These are phyloP conservation scores for Amoebophrya sp. DNA, from an alignment of 169 alveolate species.

Conservation along the genomic window DNA sequence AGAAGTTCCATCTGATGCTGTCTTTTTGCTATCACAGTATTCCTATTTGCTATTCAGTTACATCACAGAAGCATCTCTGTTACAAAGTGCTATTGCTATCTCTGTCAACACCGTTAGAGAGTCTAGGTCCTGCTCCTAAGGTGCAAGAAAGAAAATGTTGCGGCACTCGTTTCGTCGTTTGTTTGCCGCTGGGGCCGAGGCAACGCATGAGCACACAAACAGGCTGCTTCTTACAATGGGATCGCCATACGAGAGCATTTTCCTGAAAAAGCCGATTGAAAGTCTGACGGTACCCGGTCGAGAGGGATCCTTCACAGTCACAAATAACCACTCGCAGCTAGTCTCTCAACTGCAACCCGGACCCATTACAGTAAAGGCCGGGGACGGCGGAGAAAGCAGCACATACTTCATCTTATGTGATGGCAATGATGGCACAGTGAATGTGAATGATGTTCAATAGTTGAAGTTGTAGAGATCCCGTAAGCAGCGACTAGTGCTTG, in stretches of 20 bases:
- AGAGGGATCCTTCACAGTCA: conserved; percentile 52
- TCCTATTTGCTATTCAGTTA: too few species aligned
- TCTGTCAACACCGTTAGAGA: too few species aligned
- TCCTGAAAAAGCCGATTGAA: conserved; percentile 48
- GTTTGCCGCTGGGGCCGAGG: conserved; percentile 31
- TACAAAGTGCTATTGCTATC: too few species aligned
- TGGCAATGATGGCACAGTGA: too few species aligned
- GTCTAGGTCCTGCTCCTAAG: too few species aligned
- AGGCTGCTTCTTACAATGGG: conserved; percentile 53
- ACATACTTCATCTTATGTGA: conserved; percentile 22
- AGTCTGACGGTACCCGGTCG: conserved; percentile 54
- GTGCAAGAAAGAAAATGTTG: too few species aligned
- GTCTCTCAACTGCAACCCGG: conserved; percentile 53
- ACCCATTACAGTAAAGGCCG: conserved; percentile 44
- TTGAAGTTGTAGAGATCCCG: too few species aligned
- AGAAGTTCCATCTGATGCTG: too few species aligned
- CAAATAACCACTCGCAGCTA: conserved; percentile 51
- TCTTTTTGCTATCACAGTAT: too few species aligned
- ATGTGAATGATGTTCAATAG: too few species aligned
- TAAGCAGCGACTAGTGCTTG: too few species aligned
- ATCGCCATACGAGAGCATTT: conserved; percentile 53
- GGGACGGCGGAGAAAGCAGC: conserved; percentile 34
- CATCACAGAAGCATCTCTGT: too few species aligned
- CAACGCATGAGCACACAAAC: conserved; percentile 37
- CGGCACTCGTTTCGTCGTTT: background rate